A percentile compares a stretch with the other conserved stretches of the same genome.
Conservation (phyloP, 352 stramenopile species). For the Pythium coloratum region DNA sequence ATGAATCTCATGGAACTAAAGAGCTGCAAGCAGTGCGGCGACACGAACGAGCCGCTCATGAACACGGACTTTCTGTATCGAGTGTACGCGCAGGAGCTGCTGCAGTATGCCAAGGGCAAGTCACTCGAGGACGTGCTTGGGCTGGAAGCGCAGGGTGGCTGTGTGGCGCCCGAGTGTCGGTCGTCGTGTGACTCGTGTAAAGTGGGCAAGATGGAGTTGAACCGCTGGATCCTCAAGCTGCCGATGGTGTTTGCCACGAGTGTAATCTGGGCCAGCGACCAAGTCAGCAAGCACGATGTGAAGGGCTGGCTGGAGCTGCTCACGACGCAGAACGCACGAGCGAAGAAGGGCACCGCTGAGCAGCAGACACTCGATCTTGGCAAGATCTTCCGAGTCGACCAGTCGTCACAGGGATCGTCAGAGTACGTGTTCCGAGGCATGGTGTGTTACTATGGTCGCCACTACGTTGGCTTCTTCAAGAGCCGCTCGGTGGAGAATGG, state of each 20-base stretch:
- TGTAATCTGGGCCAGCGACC: constrained; percentile 78
- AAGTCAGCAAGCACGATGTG: constrained; percentile 67
- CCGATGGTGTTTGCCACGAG: constrained; percentile 86
- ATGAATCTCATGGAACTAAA: constrained; percentile 87
- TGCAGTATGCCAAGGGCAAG: constrained; percentile 31
- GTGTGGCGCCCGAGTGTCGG: constrained; percentile 34
- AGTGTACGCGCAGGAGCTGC: constrained; percentile 75
- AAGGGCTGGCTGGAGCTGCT: constrained; percentile 71
- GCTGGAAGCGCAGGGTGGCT: constrained; percentile 47
- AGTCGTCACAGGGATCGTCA: constrained; percentile 25
- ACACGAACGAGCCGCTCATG: constrained; percentile 76
- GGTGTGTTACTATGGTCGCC: constrained; percentile 84
- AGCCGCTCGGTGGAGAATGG: constrained; percentile 62
- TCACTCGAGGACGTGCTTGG: constrained; percentile 63
- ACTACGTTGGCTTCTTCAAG: constrained; percentile 87
- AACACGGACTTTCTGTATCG: constrained; percentile 85
- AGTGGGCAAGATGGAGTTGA: constrained; percentile 43
- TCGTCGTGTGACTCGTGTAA: constrained; percentile 55
- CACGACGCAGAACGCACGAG: constrained; percentile 42
- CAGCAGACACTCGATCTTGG: constrained; percentile 60
- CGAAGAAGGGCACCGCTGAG: constrained; percentile 25
- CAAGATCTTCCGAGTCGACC: constrained; percentile 64
- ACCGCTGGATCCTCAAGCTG: constrained; percentile 77
- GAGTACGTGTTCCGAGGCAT: constrained; percentile 77
- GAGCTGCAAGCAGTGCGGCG: constrained; percentile 54